phyloP scores from a whole-genome alignment of 139 green algal genomes.

The Astrephomene gubernaculifera region DNA sequence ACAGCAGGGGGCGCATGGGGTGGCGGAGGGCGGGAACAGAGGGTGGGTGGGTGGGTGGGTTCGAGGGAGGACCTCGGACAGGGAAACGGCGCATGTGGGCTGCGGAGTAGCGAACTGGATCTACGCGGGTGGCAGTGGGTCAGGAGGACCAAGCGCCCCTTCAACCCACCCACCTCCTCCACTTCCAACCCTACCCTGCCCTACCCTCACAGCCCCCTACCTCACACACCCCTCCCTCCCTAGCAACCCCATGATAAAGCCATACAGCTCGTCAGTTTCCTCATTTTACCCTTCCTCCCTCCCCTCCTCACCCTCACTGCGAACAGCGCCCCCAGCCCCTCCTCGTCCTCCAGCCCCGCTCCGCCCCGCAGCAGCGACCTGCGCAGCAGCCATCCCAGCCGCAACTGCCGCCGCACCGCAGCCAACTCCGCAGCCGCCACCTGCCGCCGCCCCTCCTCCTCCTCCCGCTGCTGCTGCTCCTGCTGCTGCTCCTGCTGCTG shows the following conservation, averaged over 20 bases:
- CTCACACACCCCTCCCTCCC: no score
- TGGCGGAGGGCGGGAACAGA: not conserved
- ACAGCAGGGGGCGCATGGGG: no score
- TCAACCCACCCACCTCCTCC: not conserved
- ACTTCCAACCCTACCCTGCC: not conserved
- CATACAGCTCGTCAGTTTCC: no score
- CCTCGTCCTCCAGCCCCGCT: conserved; percentile 22
- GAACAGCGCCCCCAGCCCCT: not conserved
- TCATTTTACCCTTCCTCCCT: no score
- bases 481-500: not conserved
- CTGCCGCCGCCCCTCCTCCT: not conserved
- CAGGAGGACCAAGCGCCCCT: not conserved
- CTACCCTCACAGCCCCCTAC: not conserved
- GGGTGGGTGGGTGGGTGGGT: not conserved
- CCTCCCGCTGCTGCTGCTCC: not conserved
- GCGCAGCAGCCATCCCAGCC: conserved; percentile 17
- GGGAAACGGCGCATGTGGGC: no score
- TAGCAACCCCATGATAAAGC: no score
- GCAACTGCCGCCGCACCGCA: conserved; percentile 11
- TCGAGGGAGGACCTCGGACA: no score
- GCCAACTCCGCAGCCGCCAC: no score
- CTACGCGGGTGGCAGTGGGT: no score
- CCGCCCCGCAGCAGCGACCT: not conserved
- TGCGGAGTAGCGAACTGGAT: no score
- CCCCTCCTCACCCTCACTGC: not conserved